Conservation (phyloP, 371 early-diverging fungal species). For the Mucor plumbeus region DNA sequence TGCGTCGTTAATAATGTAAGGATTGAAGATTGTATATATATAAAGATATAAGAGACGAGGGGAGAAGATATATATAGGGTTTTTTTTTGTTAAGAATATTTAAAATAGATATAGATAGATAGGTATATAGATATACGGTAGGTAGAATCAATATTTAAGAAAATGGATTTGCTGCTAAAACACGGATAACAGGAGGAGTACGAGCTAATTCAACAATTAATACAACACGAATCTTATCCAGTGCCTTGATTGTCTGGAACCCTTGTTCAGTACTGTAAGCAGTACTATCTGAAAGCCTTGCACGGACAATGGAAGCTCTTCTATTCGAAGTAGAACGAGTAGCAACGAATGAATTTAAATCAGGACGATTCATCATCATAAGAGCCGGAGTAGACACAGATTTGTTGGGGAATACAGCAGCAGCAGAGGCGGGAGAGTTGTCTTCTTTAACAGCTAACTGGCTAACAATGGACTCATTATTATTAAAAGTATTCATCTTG, state of each 20-base stretch:
- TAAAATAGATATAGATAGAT: neutral
- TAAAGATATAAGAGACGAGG: neutral
- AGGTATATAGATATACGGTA: neutral
- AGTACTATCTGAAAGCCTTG: constrained; percentile 44
- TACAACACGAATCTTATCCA: constrained; percentile 65
- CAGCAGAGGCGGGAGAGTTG: neutral
- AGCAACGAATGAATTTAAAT: constrained; percentile 10
- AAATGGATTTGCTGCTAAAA: constrained; percentile 70
- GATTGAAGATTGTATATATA: neutral
- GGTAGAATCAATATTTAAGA: constrained; percentile 16
- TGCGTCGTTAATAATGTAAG: neutral
- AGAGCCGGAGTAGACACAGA: constrained; percentile 26
- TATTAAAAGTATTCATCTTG: constrained; percentile 5
- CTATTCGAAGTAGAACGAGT: constrained; percentile 9
- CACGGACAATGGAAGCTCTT: constrained; percentile 44
- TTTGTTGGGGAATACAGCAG: constrained; percentile 14
- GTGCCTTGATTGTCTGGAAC: constrained; percentile 65
- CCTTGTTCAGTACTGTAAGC: constrained; percentile 48
- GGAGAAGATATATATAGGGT: neutral
- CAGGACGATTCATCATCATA: constrained; percentile 26
- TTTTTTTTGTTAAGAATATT: neutral
- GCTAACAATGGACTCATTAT: constrained; percentile 18
- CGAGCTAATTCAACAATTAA: constrained; percentile 66
- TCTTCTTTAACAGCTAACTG: constrained; percentile 8
- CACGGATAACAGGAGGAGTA: constrained; percentile 72